Base-by-base conservation (phyloP, 176 grass and related monocot genomes). In the Miscanthus lutarioriparius region DNA sequence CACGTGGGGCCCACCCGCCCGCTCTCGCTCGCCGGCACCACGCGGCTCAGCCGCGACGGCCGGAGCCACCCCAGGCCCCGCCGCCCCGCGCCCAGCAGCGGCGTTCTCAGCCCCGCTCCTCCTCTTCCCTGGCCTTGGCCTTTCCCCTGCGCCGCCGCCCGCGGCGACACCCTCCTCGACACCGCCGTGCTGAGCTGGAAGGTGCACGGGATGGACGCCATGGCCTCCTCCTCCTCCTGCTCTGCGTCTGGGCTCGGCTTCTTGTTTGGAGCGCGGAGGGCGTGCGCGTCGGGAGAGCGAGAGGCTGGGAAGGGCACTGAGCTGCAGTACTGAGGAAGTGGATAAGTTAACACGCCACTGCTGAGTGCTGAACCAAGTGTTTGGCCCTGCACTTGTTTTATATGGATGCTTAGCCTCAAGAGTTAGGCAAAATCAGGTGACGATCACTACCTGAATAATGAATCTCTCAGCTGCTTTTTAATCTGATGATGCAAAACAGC, bases 201-300 rank as follows among this genome's bases (percentile, higher is more conserved):
- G 85, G 90, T 81, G 83, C 87, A 94, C 79, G 85, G 76, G 54
- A 94, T 87, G 81, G 92, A 92, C 26, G 90, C 87, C 92, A 94
- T 94, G 82, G 62, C 51, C 36, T 10, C 35, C 75, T 33, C 70
- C 38, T 12, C 39, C 2, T 12, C 39, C 1, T 8, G n/a, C n/a
- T n/a, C 8, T 53, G 23, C 8, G 20, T 44, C 22, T 27, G 14
- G 56, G 77, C 36, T 75, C 2, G 40, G 12, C 41, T 74, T 69
- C 76, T 75, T 72, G 43, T 35, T 64, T 30, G 2, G 56, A 72
- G 63, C 5, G 72, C 7, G 53, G 33, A 7, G 62, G 58, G 19
- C 39, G 78, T 49, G 47, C 43, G 22, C 47, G 62, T 44, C 58
- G 65, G 79, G 45, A 64, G 87, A 83, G 84, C 79, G 75, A 80